Evolutionary conservation across 129 eudicot genomes (phyloP), one percentile per base, ranked within the genome.

Genomic region (Lactuca saligna): DNA sequence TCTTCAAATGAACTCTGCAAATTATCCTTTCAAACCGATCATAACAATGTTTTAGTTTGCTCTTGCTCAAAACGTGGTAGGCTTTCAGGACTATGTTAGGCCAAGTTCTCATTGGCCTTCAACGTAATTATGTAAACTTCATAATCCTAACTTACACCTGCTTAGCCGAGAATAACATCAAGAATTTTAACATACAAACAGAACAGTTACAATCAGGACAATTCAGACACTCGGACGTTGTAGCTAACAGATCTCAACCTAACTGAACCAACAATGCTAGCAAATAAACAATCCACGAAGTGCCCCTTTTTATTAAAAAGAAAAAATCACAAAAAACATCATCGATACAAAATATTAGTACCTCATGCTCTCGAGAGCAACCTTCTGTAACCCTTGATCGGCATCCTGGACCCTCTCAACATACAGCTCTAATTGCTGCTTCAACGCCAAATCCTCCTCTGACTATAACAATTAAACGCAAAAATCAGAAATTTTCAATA

Each of bases 321-420:
- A 20, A 59, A 57, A 32, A 59, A 7, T n/a, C 64, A 25, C 25
- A 5, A 16, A 25, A 32, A 60, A 11, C 41, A 42, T 16, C 0
- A 7, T n/a, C 8, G 1, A 1, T 5, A 17, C 34, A 29, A 48
- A 1, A 3, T 51, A 50, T 5, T 2, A 61, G 59, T 69, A 93
- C 99, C 99, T 89, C 99, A 93, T 89, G 83, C 92, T 89, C 77
- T 93, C 99, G 4, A 93, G 99, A 44, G 95, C 99, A 79, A 73
- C 83, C 61, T 84, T 85, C 82, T 93, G 99, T 46, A 93, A 61
- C 29, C 83, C 95, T 12, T 79, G 87, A 80, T 93, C 99, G 7
- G 92, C 8, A 66, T 93, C 99, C 80, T 83, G 96, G 53, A 77
- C 95, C 76, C 99, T 81, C 71, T 89, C 97, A 16, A 93, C 99